phyloP scores from a whole-genome alignment of 768 basidiomycete species.

The Megacollybia marginata region DNA sequence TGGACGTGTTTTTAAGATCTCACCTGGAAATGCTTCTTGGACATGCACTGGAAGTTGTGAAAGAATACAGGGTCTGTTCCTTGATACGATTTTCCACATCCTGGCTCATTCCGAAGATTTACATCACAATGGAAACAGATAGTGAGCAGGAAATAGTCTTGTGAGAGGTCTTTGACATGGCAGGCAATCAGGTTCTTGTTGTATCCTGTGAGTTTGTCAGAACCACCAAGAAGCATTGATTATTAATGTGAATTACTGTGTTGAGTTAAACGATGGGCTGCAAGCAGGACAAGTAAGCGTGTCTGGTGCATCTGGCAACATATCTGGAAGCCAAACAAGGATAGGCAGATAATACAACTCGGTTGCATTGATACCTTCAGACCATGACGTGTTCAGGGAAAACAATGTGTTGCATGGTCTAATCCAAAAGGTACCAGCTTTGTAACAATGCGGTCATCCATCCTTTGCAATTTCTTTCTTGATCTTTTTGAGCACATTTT shows the following conservation, averaged over 20 bases:
- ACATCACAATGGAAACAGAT: conserved; percentile 6
- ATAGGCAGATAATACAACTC: conserved; percentile 4
- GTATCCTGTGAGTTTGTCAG: conserved; percentile 1
- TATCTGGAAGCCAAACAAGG: conserved; percentile 9
- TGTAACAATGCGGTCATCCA: conserved; percentile 3
- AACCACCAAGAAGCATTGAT: background rate
- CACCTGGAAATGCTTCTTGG: conserved; percentile 2
- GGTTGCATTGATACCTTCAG: conserved; percentile 4
- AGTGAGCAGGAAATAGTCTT: conserved; percentile 7
- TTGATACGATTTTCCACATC: conserved; percentile 4
- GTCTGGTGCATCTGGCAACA: conserved; percentile 7
- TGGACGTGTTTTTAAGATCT: background rate
- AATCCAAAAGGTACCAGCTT: conserved; percentile 1
- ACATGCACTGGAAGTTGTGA: conserved; percentile 5
- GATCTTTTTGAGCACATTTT: background rate
- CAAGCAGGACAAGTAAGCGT: conserved; percentile 6
- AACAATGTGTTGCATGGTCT: conserved; percentile 7
- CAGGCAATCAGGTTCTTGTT: conserved; percentile 9
- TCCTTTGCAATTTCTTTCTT: conserved; percentile 1
- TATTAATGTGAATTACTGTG: conserved; percentile 1
- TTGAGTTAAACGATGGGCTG: conserved; percentile 1
- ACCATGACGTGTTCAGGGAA: conserved; percentile 1
- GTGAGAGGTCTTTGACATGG: background rate
- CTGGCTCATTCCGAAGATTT: background rate
- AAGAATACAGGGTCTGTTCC: conserved; percentile 6